Evolutionary conservation across 108 stramenopile genomes (phyloP), one percentile per base, ranked within the genome.

Genomic region (Pinguiococcus pyrenoidosus): DNA sequence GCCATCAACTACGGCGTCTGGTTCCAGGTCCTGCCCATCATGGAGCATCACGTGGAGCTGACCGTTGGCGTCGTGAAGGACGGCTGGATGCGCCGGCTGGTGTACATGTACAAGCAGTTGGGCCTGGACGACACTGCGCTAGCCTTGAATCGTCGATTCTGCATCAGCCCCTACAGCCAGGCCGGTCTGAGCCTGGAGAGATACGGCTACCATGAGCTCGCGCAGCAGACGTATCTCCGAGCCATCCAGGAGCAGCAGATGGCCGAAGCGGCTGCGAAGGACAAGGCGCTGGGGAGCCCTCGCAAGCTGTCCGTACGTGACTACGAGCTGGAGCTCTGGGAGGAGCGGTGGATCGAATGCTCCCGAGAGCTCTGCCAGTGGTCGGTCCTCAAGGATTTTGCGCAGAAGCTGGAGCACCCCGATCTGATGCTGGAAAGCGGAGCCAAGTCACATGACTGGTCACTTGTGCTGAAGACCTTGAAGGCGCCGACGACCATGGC

Each of bases 331-430:
- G 65, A 70, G 37, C 55, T 88, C 4, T 85, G 87, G 84, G 86
- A 91, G 62, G 79, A 85, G 16, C 55, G 80, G 25, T 95, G 92
- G 89, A 52, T 89, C 5, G 76, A 83, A 27, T 59, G 84, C 14
- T 80, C 87, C 29, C 72, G 78, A 34, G 75, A 91, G 58, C 66
- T 84, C 49, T 71, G 83, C 16, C 89, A 94, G 54, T 81, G 83
- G 69, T 49, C 72, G 26, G 70, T 83, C 7, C 65, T 91, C 24
- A 62, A 74, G 14, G 83, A 89, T 44, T 83, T 80, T 56, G 79
- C 87, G 10, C 60, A 66, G 6, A 37, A 54, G 1, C 55, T 69
- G 25, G 57, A 67, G 23, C 72, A 82, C 53, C 51, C 66, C 17
- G 56, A 64, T 12, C 65, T 91, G 27, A 50, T 64, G 79, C 56